Percentiles rank a stretch among this genome's conserved stretches.
These are phyloP conservation scores for Venturia pyrina DNA, from an alignment of 2,329 filamentous ascomycete species.

Conservation along the genomic window DNA sequence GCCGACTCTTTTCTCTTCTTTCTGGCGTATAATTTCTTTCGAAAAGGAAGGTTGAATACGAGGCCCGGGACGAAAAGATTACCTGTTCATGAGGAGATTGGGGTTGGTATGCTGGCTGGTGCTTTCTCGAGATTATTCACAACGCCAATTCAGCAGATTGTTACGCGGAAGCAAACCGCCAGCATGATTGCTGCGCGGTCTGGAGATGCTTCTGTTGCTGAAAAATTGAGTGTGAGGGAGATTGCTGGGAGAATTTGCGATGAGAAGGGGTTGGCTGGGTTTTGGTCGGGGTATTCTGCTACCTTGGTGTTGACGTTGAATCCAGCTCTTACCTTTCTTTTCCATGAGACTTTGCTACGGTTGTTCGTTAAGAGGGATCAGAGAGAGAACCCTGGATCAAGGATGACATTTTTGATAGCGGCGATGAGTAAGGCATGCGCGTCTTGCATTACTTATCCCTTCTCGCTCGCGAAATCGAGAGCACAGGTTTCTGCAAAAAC, in stretches of 20 bases:
- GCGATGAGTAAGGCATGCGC: conserved; percentile 71
- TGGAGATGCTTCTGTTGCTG: conserved; percentile 20
- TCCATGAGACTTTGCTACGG: conserved; percentile 63
- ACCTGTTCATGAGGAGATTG: conserved; percentile 60
- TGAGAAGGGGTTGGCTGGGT: conserved; percentile 63
- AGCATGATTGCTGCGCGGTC: conserved; percentile 37
- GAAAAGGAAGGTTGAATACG: conserved; percentile 32
- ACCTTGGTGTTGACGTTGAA: conserved; percentile 73
- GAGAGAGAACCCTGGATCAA: conserved; percentile 42
- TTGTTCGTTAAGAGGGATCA: conserved; percentile 45
- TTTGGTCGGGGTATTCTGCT: conserved; percentile 85
- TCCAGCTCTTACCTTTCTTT: conserved; percentile 74
- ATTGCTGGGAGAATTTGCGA: conserved; percentile 54
- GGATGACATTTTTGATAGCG: conserved; percentile 55
- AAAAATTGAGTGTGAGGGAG: conserved; percentile 31
- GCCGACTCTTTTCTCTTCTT: conserved; percentile 80
- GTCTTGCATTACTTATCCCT: conserved; percentile 70
- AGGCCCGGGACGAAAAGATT: conserved; percentile 34
- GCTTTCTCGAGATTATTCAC: conserved; percentile 66
- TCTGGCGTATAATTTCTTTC: conserved; percentile 59
- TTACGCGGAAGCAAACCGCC: conserved; percentile 70
- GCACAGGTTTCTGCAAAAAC: conserved; percentile 50
- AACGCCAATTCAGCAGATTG: conserved; percentile 71
- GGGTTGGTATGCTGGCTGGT: conserved; percentile 63
- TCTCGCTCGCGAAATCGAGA: conserved; percentile 74